Percentiles rank a stretch among this genome's conserved stretches.
Evolutionary conservation across 176 grass and related monocot genomes (phyloP).

Genomic region (Tuctoria greenei): DNA sequence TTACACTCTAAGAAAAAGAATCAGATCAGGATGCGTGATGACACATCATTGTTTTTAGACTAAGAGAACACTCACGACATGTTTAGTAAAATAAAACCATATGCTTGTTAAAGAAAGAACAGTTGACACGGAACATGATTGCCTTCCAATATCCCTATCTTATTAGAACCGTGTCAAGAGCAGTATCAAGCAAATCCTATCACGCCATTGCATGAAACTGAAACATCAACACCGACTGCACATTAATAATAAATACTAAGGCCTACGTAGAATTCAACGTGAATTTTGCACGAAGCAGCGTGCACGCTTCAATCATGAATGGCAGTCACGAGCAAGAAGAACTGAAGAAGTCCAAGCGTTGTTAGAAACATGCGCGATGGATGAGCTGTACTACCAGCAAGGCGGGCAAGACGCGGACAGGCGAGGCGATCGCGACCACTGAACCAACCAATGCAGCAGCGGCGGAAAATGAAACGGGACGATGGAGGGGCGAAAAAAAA

Average conservation of each 20-base stretch:
- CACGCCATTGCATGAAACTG: neutral
- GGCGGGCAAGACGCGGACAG: neutral
- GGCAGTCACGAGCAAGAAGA: neutral
- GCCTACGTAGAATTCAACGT: neutral
- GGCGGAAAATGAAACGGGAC: neutral
- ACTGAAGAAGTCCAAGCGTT: neutral
- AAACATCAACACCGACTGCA: slow-evolving; percentile 4
- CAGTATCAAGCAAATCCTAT: neutral
- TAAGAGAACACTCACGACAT: neutral
- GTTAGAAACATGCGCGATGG: neutral
- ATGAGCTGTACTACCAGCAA: neutral
- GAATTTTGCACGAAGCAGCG: slow-evolving; percentile 4
- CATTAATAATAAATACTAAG: neutral
- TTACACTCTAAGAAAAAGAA: neutral
- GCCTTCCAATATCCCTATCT: neutral
- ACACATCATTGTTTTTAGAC: neutral
- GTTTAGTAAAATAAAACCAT: neutral
- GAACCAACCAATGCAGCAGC: neutral
- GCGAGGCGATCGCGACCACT: neutral
- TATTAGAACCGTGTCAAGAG: neutral
- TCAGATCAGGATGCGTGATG: neutral
- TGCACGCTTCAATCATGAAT: slow-evolving; percentile 39
- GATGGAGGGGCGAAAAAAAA: neutral
- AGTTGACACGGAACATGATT: neutral
- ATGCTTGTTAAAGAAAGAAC: neutral